Percentiles rank a stretch among this genome's conserved stretches.
Evolutionary conservation across 768 basidiomycete genomes (phyloP).

Genomic region (Paxillus rubicundulus): DNA sequence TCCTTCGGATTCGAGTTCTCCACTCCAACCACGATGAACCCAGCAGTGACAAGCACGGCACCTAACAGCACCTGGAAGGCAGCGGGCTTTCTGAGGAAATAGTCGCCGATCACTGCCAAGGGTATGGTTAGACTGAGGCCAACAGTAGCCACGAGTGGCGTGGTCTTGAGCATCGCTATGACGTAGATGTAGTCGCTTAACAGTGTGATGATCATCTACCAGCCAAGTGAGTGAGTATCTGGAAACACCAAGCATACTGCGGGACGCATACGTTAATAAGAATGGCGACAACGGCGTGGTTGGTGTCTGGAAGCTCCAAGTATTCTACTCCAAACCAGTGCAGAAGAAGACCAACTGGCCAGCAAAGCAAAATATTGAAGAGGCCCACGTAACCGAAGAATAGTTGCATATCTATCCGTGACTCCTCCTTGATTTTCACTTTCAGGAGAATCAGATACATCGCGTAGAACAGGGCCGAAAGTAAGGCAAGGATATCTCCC

Average conservation of each 20-base stretch:
- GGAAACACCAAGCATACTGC: not conserved
- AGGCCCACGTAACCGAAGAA: slow-evolving; percentile 95
- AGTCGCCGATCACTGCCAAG: slow-evolving; percentile 82
- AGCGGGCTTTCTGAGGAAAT: slow-evolving; percentile 57
- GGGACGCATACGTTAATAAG: slow-evolving; percentile 51
- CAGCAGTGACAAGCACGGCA: slow-evolving; percentile 69
- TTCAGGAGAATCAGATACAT: slow-evolving; percentile 88
- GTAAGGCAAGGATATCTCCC: slow-evolving; percentile 81
- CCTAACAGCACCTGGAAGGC: slow-evolving; percentile 65
- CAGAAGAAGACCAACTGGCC: slow-evolving; percentile 77
- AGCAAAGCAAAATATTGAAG: slow-evolving; percentile 72
- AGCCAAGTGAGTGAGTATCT: not conserved
- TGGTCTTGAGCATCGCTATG: slow-evolving; percentile 94
- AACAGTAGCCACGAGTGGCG: slow-evolving; percentile 88
- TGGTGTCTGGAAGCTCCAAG: slow-evolving; percentile 66
- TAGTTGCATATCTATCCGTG: slow-evolving; percentile 86
- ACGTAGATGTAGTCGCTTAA: slow-evolving; percentile 86
- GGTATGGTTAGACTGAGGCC: slow-evolving; percentile 94
- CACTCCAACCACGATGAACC: slow-evolving; percentile 73
- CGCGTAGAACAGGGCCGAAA: slow-evolving; percentile 88
- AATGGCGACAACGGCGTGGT: slow-evolving; percentile 47
- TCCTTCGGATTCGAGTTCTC: slow-evolving; percentile 48
- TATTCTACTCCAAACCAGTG: slow-evolving; percentile 69
- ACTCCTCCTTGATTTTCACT: slow-evolving; percentile 76
- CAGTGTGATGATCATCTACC: slow-evolving; percentile 78